These are phyloP conservation scores for Moesziomyces globuligerus DNA, from an alignment of 1,284 basidiomycete species.

Conservation along the genomic window DNA sequence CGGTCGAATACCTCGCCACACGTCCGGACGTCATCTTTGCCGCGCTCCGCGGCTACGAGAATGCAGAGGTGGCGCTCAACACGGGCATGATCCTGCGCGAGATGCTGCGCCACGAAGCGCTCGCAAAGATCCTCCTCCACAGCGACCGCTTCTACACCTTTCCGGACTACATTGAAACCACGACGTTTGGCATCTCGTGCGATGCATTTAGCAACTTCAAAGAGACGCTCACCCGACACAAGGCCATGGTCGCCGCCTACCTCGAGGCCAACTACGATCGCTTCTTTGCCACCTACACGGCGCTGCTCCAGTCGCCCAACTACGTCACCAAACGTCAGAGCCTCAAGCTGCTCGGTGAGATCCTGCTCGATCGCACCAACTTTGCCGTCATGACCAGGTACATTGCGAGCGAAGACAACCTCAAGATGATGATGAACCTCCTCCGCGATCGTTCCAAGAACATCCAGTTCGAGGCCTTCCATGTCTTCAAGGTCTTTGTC, in stretches of 20 bases:
- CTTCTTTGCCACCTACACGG: slow-evolving; percentile 96
- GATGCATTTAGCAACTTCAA: slow-evolving; percentile 95
- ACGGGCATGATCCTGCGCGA: slow-evolving; percentile 98
- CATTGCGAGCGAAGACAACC: slow-evolving; percentile 82
- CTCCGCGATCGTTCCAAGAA: slow-evolving; percentile 97
- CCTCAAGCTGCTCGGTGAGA: slow-evolving; percentile 96
- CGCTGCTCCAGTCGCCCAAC: slow-evolving; percentile 89
- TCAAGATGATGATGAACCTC: slow-evolving; percentile 99
- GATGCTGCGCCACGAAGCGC: slow-evolving; percentile 91
- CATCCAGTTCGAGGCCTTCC: slow-evolving; percentile 99
- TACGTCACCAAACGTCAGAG: slow-evolving; percentile 99
- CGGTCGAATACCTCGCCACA: slow-evolving; percentile 88
- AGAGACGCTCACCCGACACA: slow-evolving; percentile 84
- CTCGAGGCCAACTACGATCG: slow-evolving; percentile 95
- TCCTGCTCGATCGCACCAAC: slow-evolving; percentile 94
- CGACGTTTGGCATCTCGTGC: slow-evolving; percentile 96
- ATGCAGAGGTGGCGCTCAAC: slow-evolving; percentile 93
- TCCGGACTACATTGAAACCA: slow-evolving; percentile 95
- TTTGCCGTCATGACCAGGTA: slow-evolving; percentile 99
- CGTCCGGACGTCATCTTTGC: slow-evolving; percentile 90
- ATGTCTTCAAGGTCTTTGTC: slow-evolving; percentile 99
- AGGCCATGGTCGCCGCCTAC: slow-evolving; percentile 94
- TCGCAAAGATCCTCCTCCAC: slow-evolving; percentile 89
- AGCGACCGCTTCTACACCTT: slow-evolving; percentile 93
- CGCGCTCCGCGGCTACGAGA: slow-evolving; percentile 81